Evolutionary conservation across 306 rosid species (phyloP).

Genomic region (Oxytropis ochrocephala): DNA sequence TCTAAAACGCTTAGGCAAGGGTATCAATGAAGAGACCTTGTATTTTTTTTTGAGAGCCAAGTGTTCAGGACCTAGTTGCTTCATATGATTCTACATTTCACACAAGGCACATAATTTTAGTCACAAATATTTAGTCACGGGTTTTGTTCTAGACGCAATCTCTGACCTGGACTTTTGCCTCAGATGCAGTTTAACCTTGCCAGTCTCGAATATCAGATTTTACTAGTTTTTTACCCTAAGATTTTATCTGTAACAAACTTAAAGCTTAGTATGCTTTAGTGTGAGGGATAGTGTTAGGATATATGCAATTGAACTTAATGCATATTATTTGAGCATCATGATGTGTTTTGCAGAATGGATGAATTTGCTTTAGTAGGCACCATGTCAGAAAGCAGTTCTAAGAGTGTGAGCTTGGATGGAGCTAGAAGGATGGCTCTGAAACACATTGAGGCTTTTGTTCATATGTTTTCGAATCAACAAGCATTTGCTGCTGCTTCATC

Average conservation of each 20-base stretch:
- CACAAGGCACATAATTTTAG: neutral
- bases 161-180: too few species aligned
- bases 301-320: neutral
- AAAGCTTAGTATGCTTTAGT: neutral
- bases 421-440: constrained; percentile 91
- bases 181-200: too few species aligned
- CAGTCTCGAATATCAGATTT: neutral
- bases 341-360: constrained; percentile 78
- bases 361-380: constrained; percentile 70
- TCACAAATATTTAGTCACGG: neutral
- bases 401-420: constrained; percentile 91
- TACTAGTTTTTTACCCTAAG: neutral
- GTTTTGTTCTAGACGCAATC: too few species aligned
- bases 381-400: constrained; percentile 66
- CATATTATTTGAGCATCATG: constrained; percentile 13
- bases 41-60: neutral
- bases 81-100: neutral
- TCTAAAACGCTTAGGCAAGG: neutral
- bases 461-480: constrained; percentile 77
- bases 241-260: neutral
- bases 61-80: neutral
- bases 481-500: constrained; percentile 86
- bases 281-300: neutral
- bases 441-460: constrained; percentile 87
- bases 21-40: neutral